Base-by-base conservation (phyloP, 2,329 filamentous ascomycete species). In the Bertia moriformis region DNA sequence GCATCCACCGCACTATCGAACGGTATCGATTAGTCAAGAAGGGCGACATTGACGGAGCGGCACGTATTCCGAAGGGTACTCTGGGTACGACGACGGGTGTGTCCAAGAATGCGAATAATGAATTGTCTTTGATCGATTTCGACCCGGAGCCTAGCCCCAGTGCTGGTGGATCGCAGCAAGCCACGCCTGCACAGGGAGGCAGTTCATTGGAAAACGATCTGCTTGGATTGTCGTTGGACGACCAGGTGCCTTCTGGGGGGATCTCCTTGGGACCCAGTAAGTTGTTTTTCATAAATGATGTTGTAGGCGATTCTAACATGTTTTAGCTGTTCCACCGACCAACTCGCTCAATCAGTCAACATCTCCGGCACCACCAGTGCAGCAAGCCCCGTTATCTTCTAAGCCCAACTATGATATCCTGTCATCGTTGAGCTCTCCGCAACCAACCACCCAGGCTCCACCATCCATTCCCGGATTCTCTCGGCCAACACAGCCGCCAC, bases 11-110 rank as follows among this genome's bases (percentile, higher is more conserved):
- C 45, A 98, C 91, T 1, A 85, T 96, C 41, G 86, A 96, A 61
- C 70, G 91, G 46, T 98, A 96, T 59, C 93, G 86, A 67, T 65
- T 96, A 40, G 78, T 96, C 60, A 98, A 94, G 67, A 93, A 91
- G 64, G 91, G 91, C 17, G 88, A 98, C 51, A 58, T 93, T 35
- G 85, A 88, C 48, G 86, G 67, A 10, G 86, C 91, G 14, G 76
- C 80, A 46, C 84, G 78, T 56, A 83, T 96, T 47, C 85, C 86
- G 4, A 79, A 83, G 52, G 86, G 88, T 19, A 88, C 82, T 13
- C 69, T 83, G 38, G 74, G 79, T 10, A 77, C 73, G 18, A 79
- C 10, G 10, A 74, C 76, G 42, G 69, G 73, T 45, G 67, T 80
- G 37, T 66, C 69, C 48, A 73, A 78, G 62, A 73, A 80, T 49